Evolutionary conservation across 192 early-diverging fungal species (phyloP).

Genomic region (Backusella mclennaniae): DNA sequence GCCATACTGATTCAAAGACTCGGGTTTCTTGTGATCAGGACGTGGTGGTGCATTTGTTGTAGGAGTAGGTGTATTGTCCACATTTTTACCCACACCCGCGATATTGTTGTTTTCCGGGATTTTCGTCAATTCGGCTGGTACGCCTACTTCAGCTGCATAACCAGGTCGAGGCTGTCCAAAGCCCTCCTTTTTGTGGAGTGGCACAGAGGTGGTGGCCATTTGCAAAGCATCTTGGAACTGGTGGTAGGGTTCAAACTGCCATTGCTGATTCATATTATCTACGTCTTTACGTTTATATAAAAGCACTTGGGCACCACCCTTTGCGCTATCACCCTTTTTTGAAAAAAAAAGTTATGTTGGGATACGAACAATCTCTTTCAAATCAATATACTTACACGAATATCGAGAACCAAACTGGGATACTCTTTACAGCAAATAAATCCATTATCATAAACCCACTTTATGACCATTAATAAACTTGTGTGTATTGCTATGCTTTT

Average conservation of each 20-base stretch:
- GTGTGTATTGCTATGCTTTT: no score
- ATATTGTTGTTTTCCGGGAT: slow-evolving; percentile 26
- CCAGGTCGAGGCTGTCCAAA: slow-evolving; percentile 32
- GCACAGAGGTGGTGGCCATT: slow-evolving; percentile 1
- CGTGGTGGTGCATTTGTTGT: background rate
- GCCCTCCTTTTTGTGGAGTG: slow-evolving; percentile 28
- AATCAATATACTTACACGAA: slow-evolving; percentile 22
- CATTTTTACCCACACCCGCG: slow-evolving; percentile 21
- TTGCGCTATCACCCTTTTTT: slow-evolving; percentile 28
- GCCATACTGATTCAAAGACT: slow-evolving; percentile 16
- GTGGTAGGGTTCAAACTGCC: slow-evolving; percentile 34
- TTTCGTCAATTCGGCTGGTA: slow-evolving; percentile 22
- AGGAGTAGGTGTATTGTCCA: background rate
- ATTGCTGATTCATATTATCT: slow-evolving; percentile 35
- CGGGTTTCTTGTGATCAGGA: slow-evolving; percentile 8
- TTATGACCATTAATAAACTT: background rate
- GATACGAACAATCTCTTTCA: background rate
- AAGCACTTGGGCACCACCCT: slow-evolving; percentile 34
- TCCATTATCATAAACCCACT: slow-evolving; percentile 34
- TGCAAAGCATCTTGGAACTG: slow-evolving; percentile 23
- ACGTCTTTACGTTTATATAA: slow-evolving; percentile 37
- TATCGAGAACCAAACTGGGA: slow-evolving; percentile 35
- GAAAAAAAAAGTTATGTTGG: background rate
- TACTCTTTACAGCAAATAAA: slow-evolving; percentile 32
- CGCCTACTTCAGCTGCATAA: slow-evolving; percentile 34